A percentile compares a stretch with the other conserved stretches of the same genome.
Evolutionary conservation across 2,329 filamentous ascomycete species (phyloP).

Genomic region (Trichoderma harzianum): DNA sequence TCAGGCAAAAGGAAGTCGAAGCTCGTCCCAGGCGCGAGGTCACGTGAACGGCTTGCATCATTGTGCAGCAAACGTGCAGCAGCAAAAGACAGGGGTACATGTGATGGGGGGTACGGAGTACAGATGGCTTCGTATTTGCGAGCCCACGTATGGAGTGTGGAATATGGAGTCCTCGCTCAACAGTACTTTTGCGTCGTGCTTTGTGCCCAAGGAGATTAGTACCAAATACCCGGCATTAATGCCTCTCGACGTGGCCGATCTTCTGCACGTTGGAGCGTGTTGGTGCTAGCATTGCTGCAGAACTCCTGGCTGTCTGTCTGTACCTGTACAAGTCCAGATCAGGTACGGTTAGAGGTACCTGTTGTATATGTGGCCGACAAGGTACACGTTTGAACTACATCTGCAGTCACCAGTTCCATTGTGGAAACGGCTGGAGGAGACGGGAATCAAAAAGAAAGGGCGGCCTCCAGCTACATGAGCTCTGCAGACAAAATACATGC

Average conservation of each 20-base stretch:
- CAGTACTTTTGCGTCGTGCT: background rate
- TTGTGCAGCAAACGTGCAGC: background rate
- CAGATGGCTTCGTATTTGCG: background rate
- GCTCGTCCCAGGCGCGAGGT: slow-evolving; percentile 8
- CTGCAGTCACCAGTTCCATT: background rate
- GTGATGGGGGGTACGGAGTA: background rate
- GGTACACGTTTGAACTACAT: background rate
- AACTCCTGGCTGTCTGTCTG: background rate
- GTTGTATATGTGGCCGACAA: background rate
- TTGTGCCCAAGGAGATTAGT: background rate
- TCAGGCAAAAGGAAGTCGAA: background rate
- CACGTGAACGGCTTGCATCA: background rate
- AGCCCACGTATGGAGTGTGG: background rate
- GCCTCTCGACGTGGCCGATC: background rate
- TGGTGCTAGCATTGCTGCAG: background rate
- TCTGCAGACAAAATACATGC: background rate
- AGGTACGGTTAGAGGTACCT: background rate
- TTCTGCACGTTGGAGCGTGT: background rate
- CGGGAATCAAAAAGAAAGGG: background rate
- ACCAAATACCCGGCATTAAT: background rate
- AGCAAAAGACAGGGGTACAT: background rate
- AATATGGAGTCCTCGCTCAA: background rate
- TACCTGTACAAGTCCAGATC: background rate
- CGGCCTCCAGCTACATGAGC: background rate
- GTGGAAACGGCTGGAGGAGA: background rate